Percentiles rank a stretch among this genome's conserved stretches.
Evolutionary conservation across 306 rosid species (phyloP).

Genomic region (Myrica gale): DNA sequence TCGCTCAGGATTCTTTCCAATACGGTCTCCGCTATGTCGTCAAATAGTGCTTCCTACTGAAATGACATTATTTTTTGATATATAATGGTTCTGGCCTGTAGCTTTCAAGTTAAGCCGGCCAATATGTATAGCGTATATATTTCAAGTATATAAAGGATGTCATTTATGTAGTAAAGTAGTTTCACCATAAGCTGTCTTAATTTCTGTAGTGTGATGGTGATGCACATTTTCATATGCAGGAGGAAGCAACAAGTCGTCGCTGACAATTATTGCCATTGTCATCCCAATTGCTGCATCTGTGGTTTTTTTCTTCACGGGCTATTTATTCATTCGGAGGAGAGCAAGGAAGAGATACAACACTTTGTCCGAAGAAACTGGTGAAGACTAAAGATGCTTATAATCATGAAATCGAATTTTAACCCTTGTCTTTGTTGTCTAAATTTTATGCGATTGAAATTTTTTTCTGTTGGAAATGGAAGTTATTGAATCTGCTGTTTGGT

Average conservation of each 20-base stretch:
- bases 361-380: conserved; percentile 30
- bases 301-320: conserved; percentile 15
- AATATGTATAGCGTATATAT: not conserved
- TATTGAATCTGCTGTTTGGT: not conserved
- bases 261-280: conserved; percentile 24
- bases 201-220: not conserved
- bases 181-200: not conserved
- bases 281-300: conserved; percentile 6
- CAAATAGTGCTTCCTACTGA: too few species aligned
- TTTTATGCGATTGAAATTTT: not conserved
- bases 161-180: not conserved
- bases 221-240: conserved; percentile 20
- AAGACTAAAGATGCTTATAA: not conserved
- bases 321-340: conserved; percentile 18
- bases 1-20: too few species aligned
- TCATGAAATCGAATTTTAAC: not conserved
- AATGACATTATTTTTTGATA: too few species aligned
- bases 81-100: not conserved
- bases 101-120: not conserved
- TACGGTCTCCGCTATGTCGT: too few species aligned
- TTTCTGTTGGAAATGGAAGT: not conserved
- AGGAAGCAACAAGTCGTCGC: not conserved
- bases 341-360: conserved; percentile 15
- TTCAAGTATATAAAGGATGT: not conserved
- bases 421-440: not conserved